Percentiles rank a stretch among this genome's conserved stretches.
These are phyloP conservation scores for Lathyrus oleraceus DNA, from an alignment of 306 rosid species.

Conservation along the genomic window DNA sequence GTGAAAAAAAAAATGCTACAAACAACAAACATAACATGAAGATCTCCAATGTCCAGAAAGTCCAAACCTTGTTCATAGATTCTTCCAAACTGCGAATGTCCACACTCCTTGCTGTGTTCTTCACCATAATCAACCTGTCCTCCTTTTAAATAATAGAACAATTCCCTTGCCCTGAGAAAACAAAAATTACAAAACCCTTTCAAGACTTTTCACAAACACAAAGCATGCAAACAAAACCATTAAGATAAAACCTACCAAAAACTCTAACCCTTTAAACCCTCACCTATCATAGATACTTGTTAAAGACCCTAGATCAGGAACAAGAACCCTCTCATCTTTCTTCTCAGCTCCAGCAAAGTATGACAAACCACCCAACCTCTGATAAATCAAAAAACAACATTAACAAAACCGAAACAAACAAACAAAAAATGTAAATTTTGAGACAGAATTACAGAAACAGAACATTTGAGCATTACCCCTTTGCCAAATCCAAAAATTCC, in stretches of 20 bases:
- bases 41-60: slow-evolving; percentile 9
- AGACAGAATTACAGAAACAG: neutral
- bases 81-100: slow-evolving; percentile 83
- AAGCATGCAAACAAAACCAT: neutral
- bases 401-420: neutral
- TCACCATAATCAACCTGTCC: slow-evolving; percentile 93
- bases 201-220: neutral
- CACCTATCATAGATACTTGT: slow-evolving; percentile 91
- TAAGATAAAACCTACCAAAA: neutral
- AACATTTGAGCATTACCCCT: slow-evolving; percentile 52
- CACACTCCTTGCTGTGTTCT: slow-evolving; percentile 87
- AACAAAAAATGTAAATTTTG: neutral
- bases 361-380: slow-evolving; percentile 87
- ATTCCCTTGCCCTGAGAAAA: slow-evolving; percentile 77
- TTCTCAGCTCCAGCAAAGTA: slow-evolving; percentile 98
- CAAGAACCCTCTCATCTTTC: slow-evolving; percentile 93
- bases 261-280: slow-evolving; percentile 1
- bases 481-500: slow-evolving; percentile 98
- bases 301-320: slow-evolving; percentile 95
- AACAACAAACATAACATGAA: slow-evolving; percentile 27
- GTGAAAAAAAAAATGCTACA: neutral
- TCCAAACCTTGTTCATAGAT: slow-evolving; percentile 73
- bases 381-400: slow-evolving; percentile 10
- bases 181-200: neutral
- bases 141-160: slow-evolving; percentile 95